Base-by-base conservation (phyloP, 1,284 basidiomycete species). In the Sparassis latifolia region DNA sequence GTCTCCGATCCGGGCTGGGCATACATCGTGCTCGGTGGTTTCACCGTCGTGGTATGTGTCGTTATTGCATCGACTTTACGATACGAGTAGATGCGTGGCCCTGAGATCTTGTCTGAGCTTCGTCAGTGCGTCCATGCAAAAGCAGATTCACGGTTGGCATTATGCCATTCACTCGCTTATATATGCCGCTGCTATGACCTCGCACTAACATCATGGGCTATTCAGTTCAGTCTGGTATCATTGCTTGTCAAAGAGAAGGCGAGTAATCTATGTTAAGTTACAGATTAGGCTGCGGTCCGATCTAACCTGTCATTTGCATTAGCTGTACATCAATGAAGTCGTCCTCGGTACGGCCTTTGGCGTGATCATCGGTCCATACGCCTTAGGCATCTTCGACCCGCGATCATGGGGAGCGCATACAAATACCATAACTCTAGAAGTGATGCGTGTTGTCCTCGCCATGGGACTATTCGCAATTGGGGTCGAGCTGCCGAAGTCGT, bases 281-380 rank as follows among this genome's bases (percentile, higher is more conserved):
- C 2, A 33, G 27, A 42, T 10, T 47, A 45, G n/a, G 10, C 47
- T 20, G 9, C 27, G 35, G 20, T 31, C 3, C 7, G 33, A 10
- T 42, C 41, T 10, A 7, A 9, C 27, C 45, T 20, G 20, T 43
- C 30, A 2, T 51, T 10, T 31, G 38, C 31, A 4, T n/a, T 53
- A 86, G 74, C 65, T 96, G 3, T 96, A 89, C 65, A 83, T 97
- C 58, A 95, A 93, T 59, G 95, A 97, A 73, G 93, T 95, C 29
- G 86, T 94, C 35, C 82, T 97, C 40, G 92, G 93, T 2, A 94
- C 92, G 0, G 74, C 78, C 0, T 90, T 88, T 46, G 86, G 89
- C 0, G 76, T 91, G 52, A 58, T 81, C 44, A 77, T 86, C 53
- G 86, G 92, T 0, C 93, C 92, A 0, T 77, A 92, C 55, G 82